Evolutionary conservation across 352 stramenopile genomes (phyloP).

Genomic region (Globisporangium okanoganense): DNA sequence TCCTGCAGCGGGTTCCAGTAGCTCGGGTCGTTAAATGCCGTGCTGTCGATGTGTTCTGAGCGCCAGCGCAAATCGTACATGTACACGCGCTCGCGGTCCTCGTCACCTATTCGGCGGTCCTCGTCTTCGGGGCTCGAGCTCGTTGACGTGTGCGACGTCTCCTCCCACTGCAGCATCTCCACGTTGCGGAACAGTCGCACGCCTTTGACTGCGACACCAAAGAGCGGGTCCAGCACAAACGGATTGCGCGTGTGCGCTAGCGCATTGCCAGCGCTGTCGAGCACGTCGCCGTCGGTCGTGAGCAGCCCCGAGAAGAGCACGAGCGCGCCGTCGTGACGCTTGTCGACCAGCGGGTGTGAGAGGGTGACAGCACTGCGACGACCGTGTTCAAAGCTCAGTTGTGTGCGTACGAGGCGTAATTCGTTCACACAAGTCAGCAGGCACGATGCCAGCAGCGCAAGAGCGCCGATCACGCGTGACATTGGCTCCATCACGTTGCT

Average conservation of each 20-base stretch:
- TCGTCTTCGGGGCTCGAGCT: conserved; percentile 37
- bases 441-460: conserved; percentile 46
- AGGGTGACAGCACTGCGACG: conserved; percentile 27
- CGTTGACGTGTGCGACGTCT: conserved; percentile 59
- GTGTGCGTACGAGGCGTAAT: conserved; percentile 40
- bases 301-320: conserved; percentile 53
- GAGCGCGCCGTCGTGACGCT: conserved; percentile 25
- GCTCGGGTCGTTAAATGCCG: conserved; percentile 50
- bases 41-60: conserved; percentile 47
- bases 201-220: conserved; percentile 63
- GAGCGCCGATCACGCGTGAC: conserved; percentile 37
- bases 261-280: conserved; percentile 17
- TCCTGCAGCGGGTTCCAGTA: conserved; percentile 61
- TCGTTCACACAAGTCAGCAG: conserved; percentile 54
- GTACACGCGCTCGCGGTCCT: conserved; percentile 62
- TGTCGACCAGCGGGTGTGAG: conserved; percentile 16
- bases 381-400: conserved; percentile 50
- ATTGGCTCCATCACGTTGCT: conserved; percentile 23
- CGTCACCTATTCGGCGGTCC: conserved; percentile 23
- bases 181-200: conserved; percentile 59
- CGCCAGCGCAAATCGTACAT: conserved; percentile 68
- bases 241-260: conserved; percentile 27
- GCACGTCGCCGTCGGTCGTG: conserved; percentile 23
- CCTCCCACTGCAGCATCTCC: conserved; percentile 84
- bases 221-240: conserved; percentile 54